phyloP scores from a whole-genome alignment of 345 rosid genomes.

The Syzygium oleosum region DNA sequence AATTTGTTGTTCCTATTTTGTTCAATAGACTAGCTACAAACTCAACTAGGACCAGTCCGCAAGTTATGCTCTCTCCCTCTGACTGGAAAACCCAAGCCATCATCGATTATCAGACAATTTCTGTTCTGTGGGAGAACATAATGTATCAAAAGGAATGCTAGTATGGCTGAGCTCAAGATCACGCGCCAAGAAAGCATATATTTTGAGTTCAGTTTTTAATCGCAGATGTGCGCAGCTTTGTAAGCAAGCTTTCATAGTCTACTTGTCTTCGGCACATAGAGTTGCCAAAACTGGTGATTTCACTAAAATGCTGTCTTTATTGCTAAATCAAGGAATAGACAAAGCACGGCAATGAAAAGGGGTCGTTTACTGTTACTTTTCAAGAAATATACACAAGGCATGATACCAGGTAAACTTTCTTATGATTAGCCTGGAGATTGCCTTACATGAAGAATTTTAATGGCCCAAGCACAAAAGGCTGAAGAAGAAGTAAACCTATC shows the following conservation, averaged over 20 bases:
- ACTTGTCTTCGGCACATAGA: neutral
- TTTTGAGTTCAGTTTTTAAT: neutral
- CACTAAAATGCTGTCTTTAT: neutral
- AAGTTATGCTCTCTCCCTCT: neutral
- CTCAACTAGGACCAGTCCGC: neutral
- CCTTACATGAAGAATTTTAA: neutral
- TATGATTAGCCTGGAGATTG: neutral
- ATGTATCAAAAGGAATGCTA: neutral
- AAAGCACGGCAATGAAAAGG: neutral
- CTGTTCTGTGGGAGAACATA: neutral
- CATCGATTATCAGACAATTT: neutral
- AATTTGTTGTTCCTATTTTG: neutral
- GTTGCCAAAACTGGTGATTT: neutral
- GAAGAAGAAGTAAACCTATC: neutral
- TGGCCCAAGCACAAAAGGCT: neutral
- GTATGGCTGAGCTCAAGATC: neutral
- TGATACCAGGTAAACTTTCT: neutral
- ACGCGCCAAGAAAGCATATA: neutral
- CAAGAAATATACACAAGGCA: neutral
- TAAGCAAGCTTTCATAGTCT: neutral
- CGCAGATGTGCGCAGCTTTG: neutral
- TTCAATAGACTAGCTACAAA: neutral
- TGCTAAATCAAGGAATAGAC: neutral
- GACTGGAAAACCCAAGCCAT: neutral
- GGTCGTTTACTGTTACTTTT: neutral